Percentiles rank a stretch among this genome's conserved stretches.
Evolutionary conservation across 805 yeast genomes (phyloP).

Genomic region (Pichia pseudocactophila): DNA sequence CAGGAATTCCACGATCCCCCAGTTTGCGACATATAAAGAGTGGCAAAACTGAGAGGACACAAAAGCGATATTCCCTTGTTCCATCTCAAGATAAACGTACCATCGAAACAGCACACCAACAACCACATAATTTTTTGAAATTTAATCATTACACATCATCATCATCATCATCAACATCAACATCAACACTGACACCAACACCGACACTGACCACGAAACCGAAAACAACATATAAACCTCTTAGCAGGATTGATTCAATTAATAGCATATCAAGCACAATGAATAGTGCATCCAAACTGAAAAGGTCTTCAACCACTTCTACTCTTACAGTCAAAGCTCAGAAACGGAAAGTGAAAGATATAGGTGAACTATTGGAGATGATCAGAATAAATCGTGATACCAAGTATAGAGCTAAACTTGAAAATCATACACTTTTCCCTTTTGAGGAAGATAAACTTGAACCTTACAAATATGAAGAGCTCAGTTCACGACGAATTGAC

Average conservation of each 20-base stretch:
- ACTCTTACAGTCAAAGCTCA: not conserved
- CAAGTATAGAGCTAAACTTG: not conserved
- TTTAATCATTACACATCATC: not conserved
- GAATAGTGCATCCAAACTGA: not conserved
- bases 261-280: not conserved
- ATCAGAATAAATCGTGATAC: not conserved
- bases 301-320: not conserved
- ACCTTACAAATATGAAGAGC: constrained; percentile 9
- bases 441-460: not conserved
- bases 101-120: not conserved
- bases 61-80: too few relatives aligned
- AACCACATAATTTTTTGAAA: not conserved
- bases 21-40: not conserved
- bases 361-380: not conserved
- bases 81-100: not conserved
- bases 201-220: not conserved
- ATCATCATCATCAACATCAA: not conserved
- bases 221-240: not conserved
- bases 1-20: constrained; percentile 4
- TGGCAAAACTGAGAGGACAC: too few relatives aligned
- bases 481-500: constrained; percentile 15
- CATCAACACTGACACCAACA: not conserved
- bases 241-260: not conserved
- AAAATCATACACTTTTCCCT: not conserved
- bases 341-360: not conserved